phyloP scores from a whole-genome alignment of 2,329 filamentous ascomycete species.

The Hymenoscyphus scutula region DNA sequence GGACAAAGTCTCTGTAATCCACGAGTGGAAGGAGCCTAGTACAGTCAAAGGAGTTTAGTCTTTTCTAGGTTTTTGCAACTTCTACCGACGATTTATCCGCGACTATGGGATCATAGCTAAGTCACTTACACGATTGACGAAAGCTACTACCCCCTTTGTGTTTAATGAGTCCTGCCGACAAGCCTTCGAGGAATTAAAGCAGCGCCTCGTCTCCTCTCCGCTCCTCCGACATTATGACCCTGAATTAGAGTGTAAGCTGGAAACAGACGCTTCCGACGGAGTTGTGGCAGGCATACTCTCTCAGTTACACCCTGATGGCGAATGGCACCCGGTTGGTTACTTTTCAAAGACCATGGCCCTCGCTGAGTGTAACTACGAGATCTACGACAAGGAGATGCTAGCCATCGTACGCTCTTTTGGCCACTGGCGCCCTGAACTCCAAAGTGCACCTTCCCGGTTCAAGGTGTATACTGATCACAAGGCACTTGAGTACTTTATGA shows the following conservation, averaged over 20 bases:
- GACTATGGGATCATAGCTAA: slow-evolving; percentile 2
- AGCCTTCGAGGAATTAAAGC: background rate
- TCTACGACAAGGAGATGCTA: too few species aligned
- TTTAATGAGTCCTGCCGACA: background rate
- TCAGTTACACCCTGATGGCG: background rate
- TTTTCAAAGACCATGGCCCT: slow-evolving; percentile 28
- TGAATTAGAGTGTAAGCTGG: too few species aligned
- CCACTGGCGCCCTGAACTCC: too few species aligned
- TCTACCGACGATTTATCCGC: slow-evolving; percentile 4
- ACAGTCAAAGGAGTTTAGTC: background rate
- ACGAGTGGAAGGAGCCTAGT: too few species aligned
- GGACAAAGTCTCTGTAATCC: too few species aligned
- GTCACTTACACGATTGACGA: background rate
- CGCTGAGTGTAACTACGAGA: slow-evolving; percentile 35
- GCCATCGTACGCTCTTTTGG: too few species aligned
- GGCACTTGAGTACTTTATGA: too few species aligned
- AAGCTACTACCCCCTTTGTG: background rate
- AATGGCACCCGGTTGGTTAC: slow-evolving; percentile 25
- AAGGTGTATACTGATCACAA: too few species aligned
- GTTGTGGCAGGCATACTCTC: background rate
- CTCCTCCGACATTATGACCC: too few species aligned
- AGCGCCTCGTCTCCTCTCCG: background rate
- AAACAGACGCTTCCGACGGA: background rate
- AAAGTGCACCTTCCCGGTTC: too few species aligned
- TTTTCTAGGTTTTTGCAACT: background rate